Base-by-base conservation (phyloP, 345 rosid genomes). In the Bretschneidera sinensis region DNA sequence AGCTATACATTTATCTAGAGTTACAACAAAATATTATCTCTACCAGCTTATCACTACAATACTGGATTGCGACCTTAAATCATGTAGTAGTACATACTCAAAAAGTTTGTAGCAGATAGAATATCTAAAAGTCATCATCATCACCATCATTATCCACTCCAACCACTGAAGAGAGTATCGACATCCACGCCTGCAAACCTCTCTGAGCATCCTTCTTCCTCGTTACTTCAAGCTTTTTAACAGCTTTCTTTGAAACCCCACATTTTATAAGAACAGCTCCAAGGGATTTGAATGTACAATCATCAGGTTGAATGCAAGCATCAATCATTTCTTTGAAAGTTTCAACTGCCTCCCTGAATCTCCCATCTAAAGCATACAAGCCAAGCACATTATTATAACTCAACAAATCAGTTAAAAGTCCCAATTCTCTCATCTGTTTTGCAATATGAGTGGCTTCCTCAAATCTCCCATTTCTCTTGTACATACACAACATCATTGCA, bases 401-500 rank as follows among this genome's bases (percentile, higher is more conserved):
- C 79, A 88, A 74, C 47, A 85, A 66, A 59, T 78, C 80, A 31
- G 69, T 82, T 35, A 90, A 24, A 21, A 87, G 77, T 62, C 85
- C 83, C 48, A 60, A 53, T 55, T 84, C 90, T 52, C 80, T 74
- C 96, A 86, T 86, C 73, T 79, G 75, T 51, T 73, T 81, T 9
- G 92, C 97, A 22, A 90, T 77, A 43, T 61, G 80, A 67, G 58
- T 59, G 24, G 95, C 97, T 71, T 87, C 89, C 28, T 80, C 86
- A n/a, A 84, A 81, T 63, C 87, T 79, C 51, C 86, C 80, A 24
- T 85, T 83, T 70, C 80, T 71, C 77, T 78, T 92, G 70, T 89
- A 87, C 96, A 89, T 83, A 33, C 94, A 75, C 61, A 88, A 49
- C 90, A 90, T 88, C 97, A 86, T 94, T 9, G 92, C 88, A 55